phyloP scores from a whole-genome alignment of 2,329 filamentous ascomycete species.

The Drechslerella stenobrocha region DNA sequence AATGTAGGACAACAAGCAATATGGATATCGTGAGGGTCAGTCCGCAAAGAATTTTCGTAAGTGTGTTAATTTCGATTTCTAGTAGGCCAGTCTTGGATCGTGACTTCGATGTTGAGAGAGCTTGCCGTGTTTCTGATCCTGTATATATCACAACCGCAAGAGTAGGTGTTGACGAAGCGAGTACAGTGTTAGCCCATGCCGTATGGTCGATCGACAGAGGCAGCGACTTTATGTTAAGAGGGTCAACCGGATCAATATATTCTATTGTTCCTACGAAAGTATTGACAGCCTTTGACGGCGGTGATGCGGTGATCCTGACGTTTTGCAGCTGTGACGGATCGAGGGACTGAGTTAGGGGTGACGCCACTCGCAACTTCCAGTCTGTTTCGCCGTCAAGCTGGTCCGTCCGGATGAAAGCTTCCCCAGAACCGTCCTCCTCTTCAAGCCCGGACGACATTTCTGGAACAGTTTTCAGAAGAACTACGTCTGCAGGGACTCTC shows the following conservation, averaged over 20 bases:
- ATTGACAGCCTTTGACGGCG: conserved; percentile 91
- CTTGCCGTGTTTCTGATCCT: conserved; percentile 88
- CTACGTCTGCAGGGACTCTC: conserved; percentile 88
- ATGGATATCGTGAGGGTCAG: conserved; percentile 85
- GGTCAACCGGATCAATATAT: conserved; percentile 34
- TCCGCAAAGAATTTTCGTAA: conserved; percentile 93
- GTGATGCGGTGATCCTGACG: conserved; percentile 74
- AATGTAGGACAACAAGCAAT: conserved; percentile 76
- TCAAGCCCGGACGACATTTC: conserved; percentile 56
- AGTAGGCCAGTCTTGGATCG: conserved; percentile 91
- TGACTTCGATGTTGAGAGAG: conserved; percentile 86
- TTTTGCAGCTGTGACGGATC: conserved; percentile 69
- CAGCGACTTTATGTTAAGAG: conserved; percentile 62
- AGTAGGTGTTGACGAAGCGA: conserved; percentile 87
- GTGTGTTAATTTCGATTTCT: conserved; percentile 93
- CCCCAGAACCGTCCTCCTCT: conserved; percentile 64
- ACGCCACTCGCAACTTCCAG: conserved; percentile 92
- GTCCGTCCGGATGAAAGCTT: conserved; percentile 96
- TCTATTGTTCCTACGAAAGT: conserved; percentile 87
- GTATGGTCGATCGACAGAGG: conserved; percentile 94
- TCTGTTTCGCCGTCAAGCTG: conserved; percentile 97
- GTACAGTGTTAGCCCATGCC: conserved; percentile 96
- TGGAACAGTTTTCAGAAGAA: conserved; percentile 81
- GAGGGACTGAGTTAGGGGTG: conserved; percentile 80
- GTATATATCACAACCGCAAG: conserved; percentile 92